Percentiles rank a stretch among this genome's conserved stretches.
These are phyloP conservation scores for Meyerozyma guilliermondii DNA, from an alignment of 1,139 yeast species.

Conservation along the genomic window DNA sequence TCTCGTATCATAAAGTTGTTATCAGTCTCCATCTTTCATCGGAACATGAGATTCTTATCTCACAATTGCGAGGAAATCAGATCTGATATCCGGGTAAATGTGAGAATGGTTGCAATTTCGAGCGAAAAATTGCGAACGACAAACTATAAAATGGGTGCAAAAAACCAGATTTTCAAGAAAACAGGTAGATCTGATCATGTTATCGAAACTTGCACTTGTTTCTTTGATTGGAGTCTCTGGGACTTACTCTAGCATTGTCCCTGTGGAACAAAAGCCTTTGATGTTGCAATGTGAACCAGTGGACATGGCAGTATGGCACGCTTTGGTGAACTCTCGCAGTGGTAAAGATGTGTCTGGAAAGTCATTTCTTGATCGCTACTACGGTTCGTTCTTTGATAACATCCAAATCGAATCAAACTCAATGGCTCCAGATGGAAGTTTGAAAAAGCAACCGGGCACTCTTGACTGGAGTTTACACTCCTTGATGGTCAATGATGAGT, in stretches of 20 bases:
- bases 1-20: background rate
- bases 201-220: background rate
- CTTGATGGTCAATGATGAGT: slow-evolving; percentile 22
- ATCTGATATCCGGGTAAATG: background rate
- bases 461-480: slow-evolving; percentile 19
- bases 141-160: background rate
- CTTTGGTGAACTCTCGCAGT: slow-evolving; percentile 3
- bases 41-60: background rate
- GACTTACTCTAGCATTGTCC: background rate
- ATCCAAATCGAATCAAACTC: slow-evolving; percentile 4
- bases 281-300: background rate
- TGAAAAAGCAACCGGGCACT: slow-evolving; percentile 20
- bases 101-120: background rate
- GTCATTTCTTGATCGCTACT: slow-evolving; percentile 26
- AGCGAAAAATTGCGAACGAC: background rate
- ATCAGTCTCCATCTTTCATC: background rate
- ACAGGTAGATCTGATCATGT: background rate
- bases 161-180: no score
- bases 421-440: slow-evolving; percentile 1
- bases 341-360: slow-evolving; percentile 8
- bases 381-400: slow-evolving; percentile 23
- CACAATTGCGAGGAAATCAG: background rate
- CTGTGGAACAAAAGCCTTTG: background rate
- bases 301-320: no score
- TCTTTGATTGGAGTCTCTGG: slow-evolving; percentile 1